Conservation (phyloP, 75 land plant species). For the Sequoiadendron giganteum region DNA sequence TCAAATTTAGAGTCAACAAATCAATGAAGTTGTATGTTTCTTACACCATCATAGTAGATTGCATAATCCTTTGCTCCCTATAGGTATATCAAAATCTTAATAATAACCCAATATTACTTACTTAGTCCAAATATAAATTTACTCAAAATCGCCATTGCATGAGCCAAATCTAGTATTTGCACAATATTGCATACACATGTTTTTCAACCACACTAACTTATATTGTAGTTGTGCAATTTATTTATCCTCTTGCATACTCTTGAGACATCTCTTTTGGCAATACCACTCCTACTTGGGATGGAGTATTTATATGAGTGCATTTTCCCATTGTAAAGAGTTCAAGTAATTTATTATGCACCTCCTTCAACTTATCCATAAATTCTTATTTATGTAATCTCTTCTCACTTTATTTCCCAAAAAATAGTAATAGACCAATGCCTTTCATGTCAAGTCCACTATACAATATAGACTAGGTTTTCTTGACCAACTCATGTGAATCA, state of each 20-base stretch:
- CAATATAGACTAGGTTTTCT: background rate
- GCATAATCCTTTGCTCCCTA: background rate
- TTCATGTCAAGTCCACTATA: background rate
- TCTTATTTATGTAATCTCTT: background rate
- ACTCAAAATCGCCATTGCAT: background rate
- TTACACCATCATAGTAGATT: background rate
- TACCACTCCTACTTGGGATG: background rate
- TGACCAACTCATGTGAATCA: background rate
- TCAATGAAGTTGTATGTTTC: background rate
- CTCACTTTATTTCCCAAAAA: background rate
- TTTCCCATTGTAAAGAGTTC: background rate
- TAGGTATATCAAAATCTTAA: background rate
- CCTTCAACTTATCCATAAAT: background rate
- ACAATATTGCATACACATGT: no score
- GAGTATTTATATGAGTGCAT: background rate
- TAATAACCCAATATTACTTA: background rate
- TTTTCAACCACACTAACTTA: no score
- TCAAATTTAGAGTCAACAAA: no score
- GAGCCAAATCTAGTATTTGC: background rate
- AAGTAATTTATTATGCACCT: background rate
- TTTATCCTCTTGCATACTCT: no score
- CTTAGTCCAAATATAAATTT: background rate
- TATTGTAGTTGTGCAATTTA: background rate
- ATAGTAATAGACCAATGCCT: background rate
- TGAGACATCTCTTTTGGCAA: background rate